Conservation (phyloP, 208 protist genomes). For the Wallacemonas rigidus region DNA sequence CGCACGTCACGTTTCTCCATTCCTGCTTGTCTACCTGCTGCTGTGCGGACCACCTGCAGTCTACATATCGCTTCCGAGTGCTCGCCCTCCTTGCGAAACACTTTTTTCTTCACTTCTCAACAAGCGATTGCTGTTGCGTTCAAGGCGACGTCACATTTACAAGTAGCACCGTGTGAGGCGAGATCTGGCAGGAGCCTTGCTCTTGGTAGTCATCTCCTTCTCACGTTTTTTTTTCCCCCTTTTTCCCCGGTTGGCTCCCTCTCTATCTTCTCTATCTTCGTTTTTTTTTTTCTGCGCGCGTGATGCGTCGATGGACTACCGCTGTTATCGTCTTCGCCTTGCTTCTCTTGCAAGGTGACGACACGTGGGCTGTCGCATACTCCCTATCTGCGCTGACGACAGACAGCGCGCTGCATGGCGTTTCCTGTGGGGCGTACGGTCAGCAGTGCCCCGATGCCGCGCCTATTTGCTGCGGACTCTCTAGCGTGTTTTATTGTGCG, state of each 20-base stretch:
- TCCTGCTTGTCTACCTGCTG: not conserved
- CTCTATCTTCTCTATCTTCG: slow-evolving; percentile 13
- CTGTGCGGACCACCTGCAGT: no score
- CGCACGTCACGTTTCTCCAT: not conserved
- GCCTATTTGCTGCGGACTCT: slow-evolving; percentile 48
- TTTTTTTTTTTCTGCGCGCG: not conserved
- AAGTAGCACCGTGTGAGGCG: no score
- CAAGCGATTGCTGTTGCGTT: no score
- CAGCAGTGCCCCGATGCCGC: slow-evolving; percentile 30
- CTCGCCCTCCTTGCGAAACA: no score
- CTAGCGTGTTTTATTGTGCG: slow-evolving; percentile 33
- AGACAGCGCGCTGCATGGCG: not conserved
- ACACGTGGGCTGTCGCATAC: not conserved
- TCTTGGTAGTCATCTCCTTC: not conserved
- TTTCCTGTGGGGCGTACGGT: slow-evolving; percentile 8
- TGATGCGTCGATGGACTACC: no score
- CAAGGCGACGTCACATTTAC: no score
- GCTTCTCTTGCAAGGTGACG: no score
- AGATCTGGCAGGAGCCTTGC: not conserved
- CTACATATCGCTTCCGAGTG: no score
- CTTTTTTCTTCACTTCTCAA: no score
- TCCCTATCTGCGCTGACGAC: not conserved
- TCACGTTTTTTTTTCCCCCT: slow-evolving; percentile 3
- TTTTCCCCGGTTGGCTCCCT: not conserved
- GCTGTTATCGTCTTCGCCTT: no score